A percentile compares a stretch with the other conserved stretches of the same genome.
phyloP scores from a whole-genome alignment of 192 early-diverging fungal species.

The Backusella westeae region DNA sequence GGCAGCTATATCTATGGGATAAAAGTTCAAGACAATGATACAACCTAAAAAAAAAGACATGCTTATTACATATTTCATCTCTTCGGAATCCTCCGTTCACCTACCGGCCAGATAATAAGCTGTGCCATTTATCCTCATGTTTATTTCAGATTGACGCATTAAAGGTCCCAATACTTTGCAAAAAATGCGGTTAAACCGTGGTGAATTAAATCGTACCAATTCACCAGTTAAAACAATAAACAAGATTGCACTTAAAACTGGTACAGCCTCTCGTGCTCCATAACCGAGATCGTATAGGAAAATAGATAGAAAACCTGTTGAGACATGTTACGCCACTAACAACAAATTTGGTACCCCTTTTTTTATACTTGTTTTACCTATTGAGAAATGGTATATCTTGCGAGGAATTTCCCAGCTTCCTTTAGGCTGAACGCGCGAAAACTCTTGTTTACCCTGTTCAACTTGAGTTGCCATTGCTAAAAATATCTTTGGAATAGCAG shows the following conservation, averaged over 20 bases:
- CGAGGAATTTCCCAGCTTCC: conserved; percentile 43
- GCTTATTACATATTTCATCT: not conserved
- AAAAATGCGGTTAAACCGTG: conserved; percentile 38
- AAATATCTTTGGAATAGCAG: not conserved
- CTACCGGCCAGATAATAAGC: conserved; percentile 43
- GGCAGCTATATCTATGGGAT: conserved; percentile 40
- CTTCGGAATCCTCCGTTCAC: not conserved
- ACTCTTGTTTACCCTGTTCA: not conserved
- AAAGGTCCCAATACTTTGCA: conserved; percentile 36
- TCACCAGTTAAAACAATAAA: conserved; percentile 30
- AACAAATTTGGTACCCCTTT: not conserved
- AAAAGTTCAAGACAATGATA: conserved; percentile 27
- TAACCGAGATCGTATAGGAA: conserved; percentile 22
- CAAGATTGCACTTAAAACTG: conserved; percentile 18
- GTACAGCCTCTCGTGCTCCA: conserved; percentile 21
- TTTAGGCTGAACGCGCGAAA: conserved; percentile 27
- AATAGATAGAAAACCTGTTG: conserved; percentile 39
- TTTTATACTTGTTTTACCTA: conserved; percentile 30
- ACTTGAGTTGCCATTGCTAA: not conserved
- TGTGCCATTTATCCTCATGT: conserved; percentile 35
- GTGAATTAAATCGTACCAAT: conserved; percentile 35
- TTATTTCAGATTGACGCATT: conserved; percentile 45
- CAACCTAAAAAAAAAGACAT: conserved; percentile 17
- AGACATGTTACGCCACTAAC: not conserved
- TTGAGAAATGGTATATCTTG: conserved; percentile 43